phyloP scores from a whole-genome alignment of 2,329 filamentous ascomycete species.

The Ascochyta clinopodiicola region DNA sequence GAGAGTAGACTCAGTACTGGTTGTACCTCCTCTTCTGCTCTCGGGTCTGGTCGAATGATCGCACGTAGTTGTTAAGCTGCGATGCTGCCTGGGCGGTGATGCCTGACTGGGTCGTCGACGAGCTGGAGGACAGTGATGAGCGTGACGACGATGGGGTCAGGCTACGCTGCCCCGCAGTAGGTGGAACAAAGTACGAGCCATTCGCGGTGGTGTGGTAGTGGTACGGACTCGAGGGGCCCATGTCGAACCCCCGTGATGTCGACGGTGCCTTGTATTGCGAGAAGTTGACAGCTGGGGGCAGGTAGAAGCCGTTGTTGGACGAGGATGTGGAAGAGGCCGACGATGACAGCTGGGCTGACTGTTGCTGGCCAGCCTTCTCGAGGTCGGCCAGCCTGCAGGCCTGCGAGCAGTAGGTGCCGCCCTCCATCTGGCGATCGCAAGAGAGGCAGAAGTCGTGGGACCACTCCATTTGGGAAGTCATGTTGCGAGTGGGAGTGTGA shows the following conservation, averaged over 20 bases:
- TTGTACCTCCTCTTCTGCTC: conserved; percentile 57
- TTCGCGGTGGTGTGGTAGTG: conserved; percentile 45
- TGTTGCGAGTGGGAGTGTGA: conserved; percentile 18
- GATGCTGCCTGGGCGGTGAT: conserved; percentile 78
- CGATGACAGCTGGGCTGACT: conserved; percentile 56
- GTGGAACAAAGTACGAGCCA: conserved; percentile 48
- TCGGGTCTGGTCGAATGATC: conserved; percentile 85
- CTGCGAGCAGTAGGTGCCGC: conserved; percentile 89
- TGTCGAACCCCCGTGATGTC: conserved; percentile 46
- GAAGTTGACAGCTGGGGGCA: conserved; percentile 79
- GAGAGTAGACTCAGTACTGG: conserved; percentile 30
- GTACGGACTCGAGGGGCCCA: conserved; percentile 55
- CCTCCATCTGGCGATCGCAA: conserved; percentile 84
- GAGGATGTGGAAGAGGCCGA: conserved; percentile 61
- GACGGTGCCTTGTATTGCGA: conserved; percentile 66
- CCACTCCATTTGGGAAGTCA: conserved; percentile 66
- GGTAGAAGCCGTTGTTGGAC: conserved; percentile 65
- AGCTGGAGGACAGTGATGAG: conserved; percentile 81
- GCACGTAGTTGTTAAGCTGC: conserved; percentile 85
- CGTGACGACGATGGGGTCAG: conserved; percentile 74
- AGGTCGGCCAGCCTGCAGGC: conserved; percentile 87
- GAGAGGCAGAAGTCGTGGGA: conserved; percentile 91
- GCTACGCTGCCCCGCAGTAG: conserved; percentile 42
- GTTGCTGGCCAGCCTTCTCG: conserved; percentile 66
- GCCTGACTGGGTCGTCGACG: conserved; percentile 56